Percentiles rank a stretch among this genome's conserved stretches.
These are phyloP conservation scores for Rhypophila decipiens DNA, from an alignment of 495 filamentous ascomycete genomes.

Conservation along the genomic window DNA sequence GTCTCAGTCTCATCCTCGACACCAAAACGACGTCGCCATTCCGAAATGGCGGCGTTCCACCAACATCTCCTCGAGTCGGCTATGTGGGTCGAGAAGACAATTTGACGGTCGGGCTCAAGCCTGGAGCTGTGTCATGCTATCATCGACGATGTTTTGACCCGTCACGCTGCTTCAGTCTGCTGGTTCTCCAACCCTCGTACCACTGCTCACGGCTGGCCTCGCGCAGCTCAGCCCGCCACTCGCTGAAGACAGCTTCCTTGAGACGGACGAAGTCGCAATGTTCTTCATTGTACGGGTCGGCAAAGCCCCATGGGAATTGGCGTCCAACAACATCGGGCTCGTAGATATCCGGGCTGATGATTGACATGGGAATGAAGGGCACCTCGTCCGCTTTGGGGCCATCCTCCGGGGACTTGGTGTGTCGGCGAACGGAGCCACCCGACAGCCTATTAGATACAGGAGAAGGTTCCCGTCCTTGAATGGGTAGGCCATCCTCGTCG, in stretches of 20 bases:
- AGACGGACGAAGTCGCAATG: slow-evolving; percentile 93
- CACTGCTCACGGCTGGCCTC: slow-evolving; percentile 88
- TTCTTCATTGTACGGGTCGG: slow-evolving; percentile 79
- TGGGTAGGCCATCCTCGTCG: slow-evolving; percentile 23
- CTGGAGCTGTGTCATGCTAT: no score
- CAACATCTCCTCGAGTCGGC: no score
- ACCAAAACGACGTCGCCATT: no score
- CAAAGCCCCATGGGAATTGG: slow-evolving; percentile 93
- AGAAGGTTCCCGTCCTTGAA: slow-evolving; percentile 25
- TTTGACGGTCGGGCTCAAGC: no score
- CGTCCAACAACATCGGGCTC: slow-evolving; percentile 72
- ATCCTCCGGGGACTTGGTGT: slow-evolving; percentile 31
- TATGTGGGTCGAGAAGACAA: no score
- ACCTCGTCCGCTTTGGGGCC: slow-evolving; percentile 33
- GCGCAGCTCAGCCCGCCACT: slow-evolving; percentile 87
- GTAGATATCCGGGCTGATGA: slow-evolving; percentile 87
- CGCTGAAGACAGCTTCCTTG: slow-evolving; percentile 84
- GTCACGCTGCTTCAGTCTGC: slow-evolving; percentile 45
- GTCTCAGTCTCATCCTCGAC: no score
- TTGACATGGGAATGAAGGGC: slow-evolving; percentile 77
- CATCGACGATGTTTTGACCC: slow-evolving; percentile 21
- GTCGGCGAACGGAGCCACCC: slow-evolving; percentile 40
- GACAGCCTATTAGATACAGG: slow-evolving; percentile 42
- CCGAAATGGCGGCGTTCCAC: no score
- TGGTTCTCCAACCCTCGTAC: slow-evolving; percentile 94